A percentile compares a stretch with the other conserved stretches of the same genome.
Conservation (phyloP, 2,329 filamentous ascomycete genomes). For the Cladosporium sphaerospermum region DNA sequence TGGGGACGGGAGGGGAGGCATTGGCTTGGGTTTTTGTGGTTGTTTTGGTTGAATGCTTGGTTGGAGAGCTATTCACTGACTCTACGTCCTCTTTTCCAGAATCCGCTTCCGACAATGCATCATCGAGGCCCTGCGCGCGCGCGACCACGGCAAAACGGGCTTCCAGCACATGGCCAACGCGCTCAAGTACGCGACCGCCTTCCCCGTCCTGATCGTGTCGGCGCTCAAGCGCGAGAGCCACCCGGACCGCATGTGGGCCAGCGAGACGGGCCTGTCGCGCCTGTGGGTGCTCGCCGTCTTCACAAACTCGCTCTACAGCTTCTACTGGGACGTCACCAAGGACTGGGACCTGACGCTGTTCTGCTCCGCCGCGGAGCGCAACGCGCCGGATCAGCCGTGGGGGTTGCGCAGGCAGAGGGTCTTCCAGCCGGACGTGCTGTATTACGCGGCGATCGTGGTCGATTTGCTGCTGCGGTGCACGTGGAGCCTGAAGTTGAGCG, state of each 20-base stretch:
- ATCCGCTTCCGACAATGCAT: constrained; percentile 90
- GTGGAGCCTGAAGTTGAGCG: constrained; percentile 82
- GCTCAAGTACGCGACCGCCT: constrained; percentile 86
- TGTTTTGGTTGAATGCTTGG: not conserved
- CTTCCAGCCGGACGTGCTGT: constrained; percentile 66
- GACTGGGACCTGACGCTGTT: constrained; percentile 95
- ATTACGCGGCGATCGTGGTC: constrained; percentile 72
- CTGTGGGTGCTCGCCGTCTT: constrained; percentile 34
- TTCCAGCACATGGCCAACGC: constrained; percentile 80
- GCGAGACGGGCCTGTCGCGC: constrained; percentile 2
- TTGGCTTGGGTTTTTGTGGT: not conserved
- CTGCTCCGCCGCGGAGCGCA: constrained; percentile 47
- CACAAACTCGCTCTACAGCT: constrained; percentile 86
- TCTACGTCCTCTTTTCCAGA: not conserved
- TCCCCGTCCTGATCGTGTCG: constrained; percentile 75
- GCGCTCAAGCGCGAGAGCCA: constrained; percentile 16
- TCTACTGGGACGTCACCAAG: constrained; percentile 95
- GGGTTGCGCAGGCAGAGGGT: constrained; percentile 69
- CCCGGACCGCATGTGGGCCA: constrained; percentile 10
- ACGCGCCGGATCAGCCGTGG: constrained; percentile 53
- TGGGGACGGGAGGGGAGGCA: not conserved
- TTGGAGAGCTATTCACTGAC: not conserved
- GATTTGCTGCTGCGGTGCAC: constrained; percentile 81
- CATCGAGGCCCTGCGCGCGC: constrained; percentile 69
- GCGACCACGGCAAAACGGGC: constrained; percentile 47